These are phyloP conservation scores for Conringia planisiliqua DNA, from an alignment of 345 rosid species.

Conservation along the genomic window DNA sequence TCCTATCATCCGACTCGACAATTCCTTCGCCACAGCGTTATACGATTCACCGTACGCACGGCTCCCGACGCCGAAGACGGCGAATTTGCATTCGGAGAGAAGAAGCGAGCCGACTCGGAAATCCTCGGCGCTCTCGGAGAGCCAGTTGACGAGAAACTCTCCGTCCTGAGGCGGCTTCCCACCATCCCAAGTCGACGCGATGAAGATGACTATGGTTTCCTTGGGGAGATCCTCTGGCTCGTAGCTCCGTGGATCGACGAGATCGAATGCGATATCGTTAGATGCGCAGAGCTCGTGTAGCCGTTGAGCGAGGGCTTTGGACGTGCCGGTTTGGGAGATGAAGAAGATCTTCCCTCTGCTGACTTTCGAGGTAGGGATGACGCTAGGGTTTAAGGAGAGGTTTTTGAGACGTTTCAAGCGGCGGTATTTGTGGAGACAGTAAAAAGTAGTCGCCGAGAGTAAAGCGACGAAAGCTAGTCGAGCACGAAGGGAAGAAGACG, in stretches of 20 bases:
- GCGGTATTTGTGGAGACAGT: slow-evolving; percentile 79
- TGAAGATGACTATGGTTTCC: slow-evolving; percentile 53
- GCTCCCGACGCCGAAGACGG: slow-evolving; percentile 92
- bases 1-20: slow-evolving; percentile 56
- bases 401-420: slow-evolving; percentile 47
- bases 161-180: slow-evolving; percentile 72
- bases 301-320: slow-evolving; percentile 62
- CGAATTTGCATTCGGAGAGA: slow-evolving; percentile 61
- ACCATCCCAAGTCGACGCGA: slow-evolving; percentile 91
- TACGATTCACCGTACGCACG: slow-evolving; percentile 59
- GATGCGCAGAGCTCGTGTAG: slow-evolving; percentile 44
- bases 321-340: slow-evolving; percentile 79
- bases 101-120: slow-evolving; percentile 82
- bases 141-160: slow-evolving; percentile 66
- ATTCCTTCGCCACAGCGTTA: slow-evolving; percentile 73
- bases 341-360: slow-evolving; percentile 64
- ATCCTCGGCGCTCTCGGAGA: slow-evolving; percentile 79
- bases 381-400: slow-evolving; percentile 37
- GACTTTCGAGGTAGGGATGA: neutral
- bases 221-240: slow-evolving; percentile 90
- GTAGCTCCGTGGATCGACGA: slow-evolving; percentile 68
- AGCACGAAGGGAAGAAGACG: slow-evolving; percentile 47
- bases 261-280: slow-evolving; percentile 50
- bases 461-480: slow-evolving; percentile 67
- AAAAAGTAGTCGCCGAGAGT: slow-evolving; percentile 79